Evolutionary conservation across 164 flowering plant species (phyloP), one percentile per base, ranked within the genome.

Genomic region (Hamamelis virginiana): DNA sequence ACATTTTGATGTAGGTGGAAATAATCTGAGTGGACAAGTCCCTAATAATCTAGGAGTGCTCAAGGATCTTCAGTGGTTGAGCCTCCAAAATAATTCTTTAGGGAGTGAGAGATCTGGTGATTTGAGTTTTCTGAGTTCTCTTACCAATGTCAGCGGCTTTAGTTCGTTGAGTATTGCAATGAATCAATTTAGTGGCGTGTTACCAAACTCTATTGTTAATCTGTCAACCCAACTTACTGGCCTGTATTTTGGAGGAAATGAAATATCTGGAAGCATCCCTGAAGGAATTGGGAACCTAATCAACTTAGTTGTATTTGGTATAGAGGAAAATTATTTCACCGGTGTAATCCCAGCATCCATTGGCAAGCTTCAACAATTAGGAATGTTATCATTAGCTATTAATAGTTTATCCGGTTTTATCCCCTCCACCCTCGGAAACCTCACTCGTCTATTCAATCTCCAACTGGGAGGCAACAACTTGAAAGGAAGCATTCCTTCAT

Each of bases 341-440:
- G 85, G 85, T 18, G 26, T 33, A 16, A 81, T 79, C 41, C 82
- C 80, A 8, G 8, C 13, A 1, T 21, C 26, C 3, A 61, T 75
- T 13, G 80, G 82, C 10, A 73, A 68, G 43, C 81, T 83, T 60
- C 11, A 11, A 2, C 68, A 70, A 4, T 45, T 82, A 41, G 18
- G 59, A 65, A 10, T 1, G n/a, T 18, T 82, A 38, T 18, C n/a
- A 1, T 18, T 82, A 26, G 10, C 19, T 1, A 47, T 21, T 5
- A 82, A 82, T 22, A 67, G 22, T 22, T 51, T 78, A 5, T 55
- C 80, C 8, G 78, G 74, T 27, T 10, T 38, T 15, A 74, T 82
- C 27, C 82, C 83, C 1, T 13, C 63, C 6, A 72, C 82, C 8
- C 8, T 82, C 0, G 82, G 74, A 13, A 80, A 76, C 59, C 25